Conservation (phyloP, 2,329 filamentous ascomycete genomes). For the Colletotrichum sidae region DNA sequence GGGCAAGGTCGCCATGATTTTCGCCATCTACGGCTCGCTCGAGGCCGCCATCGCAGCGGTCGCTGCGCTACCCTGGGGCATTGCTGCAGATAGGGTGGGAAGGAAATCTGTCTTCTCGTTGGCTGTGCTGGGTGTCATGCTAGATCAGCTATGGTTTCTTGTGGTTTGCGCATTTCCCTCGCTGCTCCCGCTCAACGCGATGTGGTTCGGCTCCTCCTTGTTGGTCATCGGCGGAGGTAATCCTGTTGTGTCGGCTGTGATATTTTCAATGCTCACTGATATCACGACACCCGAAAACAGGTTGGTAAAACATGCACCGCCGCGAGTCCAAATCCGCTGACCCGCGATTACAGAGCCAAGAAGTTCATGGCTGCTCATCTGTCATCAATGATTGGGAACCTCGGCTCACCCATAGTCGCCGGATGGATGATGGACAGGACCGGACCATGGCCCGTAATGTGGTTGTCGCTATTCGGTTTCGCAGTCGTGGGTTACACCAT, state of each 20-base stretch:
- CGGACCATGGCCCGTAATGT: constrained; percentile 43
- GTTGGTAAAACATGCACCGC: too few relatives aligned
- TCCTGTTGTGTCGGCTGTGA: constrained; percentile 44
- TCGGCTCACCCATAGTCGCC: constrained; percentile 51
- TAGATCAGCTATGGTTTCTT: constrained; percentile 45
- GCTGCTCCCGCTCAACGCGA: too few relatives aligned
- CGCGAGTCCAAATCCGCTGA: too few relatives aligned
- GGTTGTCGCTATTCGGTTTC: not conserved
- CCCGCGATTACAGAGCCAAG: constrained; percentile 44
- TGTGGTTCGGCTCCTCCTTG: constrained; percentile 34
- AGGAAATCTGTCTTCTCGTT: constrained; percentile 49
- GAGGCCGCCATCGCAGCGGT: constrained; percentile 45
- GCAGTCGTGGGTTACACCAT: too few relatives aligned
- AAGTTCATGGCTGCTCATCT: constrained; percentile 48
- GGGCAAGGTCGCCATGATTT: constrained; percentile 48
- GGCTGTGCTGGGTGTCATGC: constrained; percentile 44
- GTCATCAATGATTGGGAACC: constrained; percentile 46
- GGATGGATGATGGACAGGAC: constrained; percentile 49
- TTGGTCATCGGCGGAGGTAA: constrained; percentile 51
- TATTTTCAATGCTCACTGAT: constrained; percentile 52
- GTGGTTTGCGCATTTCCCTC: constrained; percentile 41
- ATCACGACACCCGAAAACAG: constrained; percentile 48
- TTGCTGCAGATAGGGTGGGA: constrained; percentile 52
- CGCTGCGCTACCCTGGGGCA: constrained; percentile 51
- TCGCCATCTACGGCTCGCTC: constrained; percentile 46